Evolutionary conservation across 2,329 filamentous ascomycete genomes (phyloP).

Genomic region (Trichoderma sp.): DNA sequence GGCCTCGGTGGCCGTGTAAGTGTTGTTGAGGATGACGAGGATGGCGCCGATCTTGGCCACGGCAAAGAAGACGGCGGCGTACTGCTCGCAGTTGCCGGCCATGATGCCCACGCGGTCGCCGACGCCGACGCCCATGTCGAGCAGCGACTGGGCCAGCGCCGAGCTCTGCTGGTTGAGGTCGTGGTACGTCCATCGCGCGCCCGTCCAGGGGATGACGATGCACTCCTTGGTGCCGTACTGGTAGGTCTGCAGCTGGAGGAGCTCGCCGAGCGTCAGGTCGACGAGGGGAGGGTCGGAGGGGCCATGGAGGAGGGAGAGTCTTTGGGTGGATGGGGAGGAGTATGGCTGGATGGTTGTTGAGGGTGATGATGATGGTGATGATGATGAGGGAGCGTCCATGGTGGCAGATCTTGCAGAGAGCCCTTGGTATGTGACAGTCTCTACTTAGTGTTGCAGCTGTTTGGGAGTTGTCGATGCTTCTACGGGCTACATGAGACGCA

Average conservation of each 20-base stretch:
- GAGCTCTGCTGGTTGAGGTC: slow-evolving; percentile 65
- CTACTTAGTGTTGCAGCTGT: neutral
- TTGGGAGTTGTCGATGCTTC: neutral
- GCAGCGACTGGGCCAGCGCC: slow-evolving; percentile 64
- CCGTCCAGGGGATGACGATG: slow-evolving; percentile 75
- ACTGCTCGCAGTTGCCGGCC: slow-evolving; percentile 80
- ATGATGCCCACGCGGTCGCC: slow-evolving; percentile 75
- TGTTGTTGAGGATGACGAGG: slow-evolving; percentile 80
- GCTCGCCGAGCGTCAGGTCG: slow-evolving; percentile 70
- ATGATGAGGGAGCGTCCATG: slow-evolving; percentile 29
- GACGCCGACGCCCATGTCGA: slow-evolving; percentile 66
- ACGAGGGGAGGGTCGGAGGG: slow-evolving; percentile 69
- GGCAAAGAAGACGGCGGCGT: slow-evolving; percentile 75
- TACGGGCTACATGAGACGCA: neutral
- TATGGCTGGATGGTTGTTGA: slow-evolving; percentile 37
- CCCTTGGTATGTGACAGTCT: neutral
- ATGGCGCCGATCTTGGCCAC: slow-evolving; percentile 68
- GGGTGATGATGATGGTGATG: slow-evolving; percentile 18
- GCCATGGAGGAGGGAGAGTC: slow-evolving; percentile 65
- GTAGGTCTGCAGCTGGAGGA: slow-evolving; percentile 70
- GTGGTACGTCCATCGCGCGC: slow-evolving; percentile 71
- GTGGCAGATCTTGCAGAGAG: neutral
- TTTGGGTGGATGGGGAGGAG: slow-evolving; percentile 41
- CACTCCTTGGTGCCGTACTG: slow-evolving; percentile 68
- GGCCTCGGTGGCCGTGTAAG: slow-evolving; percentile 73